Percentiles rank a stretch among this genome's conserved stretches.
Conservation (phyloP, 2,329 filamentous ascomycete species). For the Monascus ruber region DNA sequence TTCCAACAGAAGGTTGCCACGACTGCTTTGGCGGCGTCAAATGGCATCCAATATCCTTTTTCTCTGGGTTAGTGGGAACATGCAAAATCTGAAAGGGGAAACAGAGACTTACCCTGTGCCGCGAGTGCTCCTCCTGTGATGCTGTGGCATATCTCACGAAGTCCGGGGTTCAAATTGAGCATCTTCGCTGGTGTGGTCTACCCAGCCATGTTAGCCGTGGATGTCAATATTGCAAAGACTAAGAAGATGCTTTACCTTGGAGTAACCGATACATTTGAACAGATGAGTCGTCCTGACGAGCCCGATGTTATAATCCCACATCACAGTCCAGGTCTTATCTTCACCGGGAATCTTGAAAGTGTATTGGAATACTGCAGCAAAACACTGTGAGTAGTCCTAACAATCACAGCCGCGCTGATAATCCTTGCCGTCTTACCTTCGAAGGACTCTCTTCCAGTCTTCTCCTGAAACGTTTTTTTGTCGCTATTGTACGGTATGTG, state of each 20-base stretch:
- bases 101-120: conserved; percentile 61
- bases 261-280: conserved; percentile 80
- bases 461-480: conserved; percentile 78
- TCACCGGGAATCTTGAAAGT: conserved; percentile 61
- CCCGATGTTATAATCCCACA: conserved; percentile 97
- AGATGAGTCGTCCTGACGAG: conserved; percentile 89
- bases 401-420: not conserved
- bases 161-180: conserved; percentile 62
- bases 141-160: conserved; percentile 82
- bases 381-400: conserved; percentile 1
- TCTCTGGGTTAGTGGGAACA: conserved; percentile 4
- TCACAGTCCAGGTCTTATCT: conserved; percentile 59
- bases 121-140: conserved; percentile 86
- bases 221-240: not conserved
- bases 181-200: conserved; percentile 85
- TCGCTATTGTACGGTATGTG: conserved; percentile 92
- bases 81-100: not conserved
- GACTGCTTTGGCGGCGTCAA: conserved; percentile 69
- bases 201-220: not conserved
- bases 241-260: conserved; percentile 53
- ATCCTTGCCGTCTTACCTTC: conserved; percentile 51
- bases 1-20: conserved; percentile 80
- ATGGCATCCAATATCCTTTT: conserved; percentile 94
- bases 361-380: conserved; percentile 46
- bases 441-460: conserved; percentile 78